A percentile compares a stretch with the other conserved stretches of the same genome.
phyloP scores from a whole-genome alignment of 1,284 basidiomycete genomes.

The Stygiomarasmius scandens region DNA sequence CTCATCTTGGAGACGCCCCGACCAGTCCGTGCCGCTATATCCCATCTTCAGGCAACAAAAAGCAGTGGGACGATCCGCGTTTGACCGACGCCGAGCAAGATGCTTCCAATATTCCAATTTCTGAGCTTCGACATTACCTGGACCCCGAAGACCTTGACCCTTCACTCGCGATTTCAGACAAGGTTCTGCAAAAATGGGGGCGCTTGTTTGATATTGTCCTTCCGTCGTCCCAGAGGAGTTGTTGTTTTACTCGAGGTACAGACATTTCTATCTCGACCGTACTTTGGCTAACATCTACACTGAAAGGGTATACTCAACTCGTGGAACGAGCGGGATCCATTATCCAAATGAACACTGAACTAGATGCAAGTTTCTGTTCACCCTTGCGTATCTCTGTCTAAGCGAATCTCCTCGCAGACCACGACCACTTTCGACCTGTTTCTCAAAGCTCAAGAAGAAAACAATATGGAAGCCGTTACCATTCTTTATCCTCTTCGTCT shows the following conservation, averaged over 20 bases:
- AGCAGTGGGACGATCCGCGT: neutral
- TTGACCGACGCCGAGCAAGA: neutral
- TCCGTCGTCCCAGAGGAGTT: slow-evolving; percentile 62
- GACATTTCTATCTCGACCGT: neutral
- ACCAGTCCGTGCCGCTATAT: slow-evolving; percentile 41
- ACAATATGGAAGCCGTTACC: slow-evolving; percentile 47
- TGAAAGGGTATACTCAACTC: slow-evolving; percentile 69
- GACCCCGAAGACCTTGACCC: slow-evolving; percentile 32
- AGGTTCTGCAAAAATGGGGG: slow-evolving; percentile 73
- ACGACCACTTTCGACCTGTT: slow-evolving; percentile 61
- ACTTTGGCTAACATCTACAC: neutral
- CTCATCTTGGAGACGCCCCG: slow-evolving; percentile 34
- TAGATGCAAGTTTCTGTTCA: slow-evolving; percentile 54
- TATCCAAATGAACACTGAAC: slow-evolving; percentile 64
- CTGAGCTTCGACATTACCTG: slow-evolving; percentile 51
- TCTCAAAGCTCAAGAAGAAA: slow-evolving; percentile 43
- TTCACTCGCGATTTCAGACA: slow-evolving; percentile 53
- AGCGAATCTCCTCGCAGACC: slow-evolving; percentile 46
- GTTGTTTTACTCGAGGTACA: slow-evolving; percentile 78
- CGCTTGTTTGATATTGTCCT: slow-evolving; percentile 75
- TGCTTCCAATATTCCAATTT: slow-evolving; percentile 14
- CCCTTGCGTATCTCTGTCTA: slow-evolving; percentile 4
- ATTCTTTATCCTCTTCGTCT: slow-evolving; percentile 59
- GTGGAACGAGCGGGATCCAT: slow-evolving; percentile 78
- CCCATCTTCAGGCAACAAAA: slow-evolving; percentile 29